These are phyloP conservation scores for Artomyces pyxidatus DNA, from an alignment of 768 basidiomycete species.

Conservation along the genomic window DNA sequence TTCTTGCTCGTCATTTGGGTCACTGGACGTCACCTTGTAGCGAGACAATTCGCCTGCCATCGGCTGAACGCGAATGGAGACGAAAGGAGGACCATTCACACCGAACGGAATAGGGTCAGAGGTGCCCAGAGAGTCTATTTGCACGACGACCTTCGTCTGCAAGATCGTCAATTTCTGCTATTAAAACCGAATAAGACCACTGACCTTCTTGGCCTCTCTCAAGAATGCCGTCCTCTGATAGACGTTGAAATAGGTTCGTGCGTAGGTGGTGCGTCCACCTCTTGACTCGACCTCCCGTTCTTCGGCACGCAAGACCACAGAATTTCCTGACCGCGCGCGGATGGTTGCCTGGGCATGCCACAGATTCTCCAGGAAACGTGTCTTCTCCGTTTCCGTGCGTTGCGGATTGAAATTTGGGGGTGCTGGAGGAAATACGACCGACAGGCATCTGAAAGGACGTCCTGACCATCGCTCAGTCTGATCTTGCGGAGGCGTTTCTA, in stretches of 20 bases:
- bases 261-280: conserved; percentile 51
- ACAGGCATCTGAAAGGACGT: conserved; percentile 73
- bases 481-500: conserved; percentile 77
- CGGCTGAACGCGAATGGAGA: conserved; percentile 76
- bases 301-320: conserved; percentile 60
- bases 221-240: conserved; percentile 78
- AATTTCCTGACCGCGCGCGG: conserved; percentile 64
- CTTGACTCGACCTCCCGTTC: conserved; percentile 71
- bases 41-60: conserved; percentile 78
- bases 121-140: conserved; percentile 69
- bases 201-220: conserved; percentile 72
- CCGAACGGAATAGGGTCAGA: conserved; percentile 78
- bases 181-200: conserved; percentile 8
- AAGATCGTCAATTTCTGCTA: background rate
- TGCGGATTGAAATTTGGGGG: conserved; percentile 59
- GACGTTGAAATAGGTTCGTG: conserved; percentile 83
- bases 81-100: conserved; percentile 59
- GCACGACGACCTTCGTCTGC: conserved; percentile 83
- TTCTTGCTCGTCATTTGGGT: conserved; percentile 64
- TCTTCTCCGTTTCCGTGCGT: conserved; percentile 60
- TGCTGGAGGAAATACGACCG: conserved; percentile 70
- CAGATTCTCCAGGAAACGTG: conserved; percentile 78
- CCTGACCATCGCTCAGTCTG: conserved; percentile 84
- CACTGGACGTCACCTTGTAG: conserved; percentile 66
- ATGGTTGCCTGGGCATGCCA: conserved; percentile 85